Conservation (phyloP, 495 filamentous ascomycete genomes). For the Neurospora sp. region DNA sequence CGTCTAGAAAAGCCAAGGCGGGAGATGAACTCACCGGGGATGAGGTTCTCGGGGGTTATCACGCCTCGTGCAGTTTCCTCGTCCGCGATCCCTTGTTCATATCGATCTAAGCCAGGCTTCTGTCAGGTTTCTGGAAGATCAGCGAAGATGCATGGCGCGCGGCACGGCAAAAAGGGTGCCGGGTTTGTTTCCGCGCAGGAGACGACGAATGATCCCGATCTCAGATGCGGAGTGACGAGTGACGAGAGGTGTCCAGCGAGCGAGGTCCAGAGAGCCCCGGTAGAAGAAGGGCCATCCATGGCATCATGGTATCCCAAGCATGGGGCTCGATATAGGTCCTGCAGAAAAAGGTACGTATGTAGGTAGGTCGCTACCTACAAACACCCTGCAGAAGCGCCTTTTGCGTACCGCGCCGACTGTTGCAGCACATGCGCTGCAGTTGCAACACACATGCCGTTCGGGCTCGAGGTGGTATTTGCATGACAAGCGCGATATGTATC, state of each 20-base stretch:
- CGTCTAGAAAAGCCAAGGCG: not conserved
- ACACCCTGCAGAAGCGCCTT: not conserved
- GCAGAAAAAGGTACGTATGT: not conserved
- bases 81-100: not conserved
- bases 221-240: not conserved
- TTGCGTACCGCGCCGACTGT: not conserved
- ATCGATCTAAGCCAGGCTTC: constrained; percentile 1
- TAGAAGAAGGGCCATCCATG: not conserved
- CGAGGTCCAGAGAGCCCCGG: not conserved
- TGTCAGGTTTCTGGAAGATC: constrained; percentile 12
- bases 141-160: not conserved
- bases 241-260: not conserved
- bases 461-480: not conserved
- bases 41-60: not conserved
- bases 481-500: not conserved
- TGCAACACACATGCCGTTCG: not conserved
- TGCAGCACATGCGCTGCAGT: not conserved
- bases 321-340: not conserved
- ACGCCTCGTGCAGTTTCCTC: not conserved
- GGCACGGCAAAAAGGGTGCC: not conserved
- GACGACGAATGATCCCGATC: not conserved
- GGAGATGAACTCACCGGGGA: not conserved
- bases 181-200: not conserved
- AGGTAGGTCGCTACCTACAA: not conserved
- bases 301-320: not conserved